Conservation (phyloP, 352 stramenopile species). For the Phytophthora sansomeana region DNA sequence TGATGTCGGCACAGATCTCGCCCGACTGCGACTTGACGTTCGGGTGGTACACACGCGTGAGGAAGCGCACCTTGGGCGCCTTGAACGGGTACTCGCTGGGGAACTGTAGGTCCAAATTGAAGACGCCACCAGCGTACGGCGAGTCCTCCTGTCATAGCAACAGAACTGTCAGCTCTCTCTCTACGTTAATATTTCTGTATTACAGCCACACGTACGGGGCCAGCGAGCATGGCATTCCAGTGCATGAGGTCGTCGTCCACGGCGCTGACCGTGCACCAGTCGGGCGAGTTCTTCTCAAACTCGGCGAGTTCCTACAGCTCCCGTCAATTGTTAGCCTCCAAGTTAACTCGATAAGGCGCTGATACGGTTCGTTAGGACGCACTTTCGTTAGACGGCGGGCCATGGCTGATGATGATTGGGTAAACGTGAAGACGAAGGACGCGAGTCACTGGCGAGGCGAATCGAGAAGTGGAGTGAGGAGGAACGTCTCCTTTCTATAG, state of each 20-base stretch:
- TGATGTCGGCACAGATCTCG: constrained; percentile 97
- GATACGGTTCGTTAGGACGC: neutral
- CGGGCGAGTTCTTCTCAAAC: constrained; percentile 91
- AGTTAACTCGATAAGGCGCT: too few species aligned
- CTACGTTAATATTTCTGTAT: neutral
- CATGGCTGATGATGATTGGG: constrained; percentile 40
- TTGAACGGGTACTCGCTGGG: constrained; percentile 97
- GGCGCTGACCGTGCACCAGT: constrained; percentile 89
- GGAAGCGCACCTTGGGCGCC: constrained; percentile 92
- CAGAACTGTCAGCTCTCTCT: neutral
- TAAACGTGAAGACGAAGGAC: neutral
- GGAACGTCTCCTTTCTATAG: neutral
- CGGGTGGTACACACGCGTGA: constrained; percentile 97
- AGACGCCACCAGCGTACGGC: constrained; percentile 91
- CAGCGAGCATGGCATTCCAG: constrained; percentile 92
- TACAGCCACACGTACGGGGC: too few species aligned
- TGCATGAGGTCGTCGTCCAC: constrained; percentile 92
- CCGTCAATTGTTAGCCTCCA: too few species aligned
- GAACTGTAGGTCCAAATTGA: constrained; percentile 96
- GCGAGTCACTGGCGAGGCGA: constrained; percentile 23
- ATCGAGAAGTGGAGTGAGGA: constrained; percentile 40
- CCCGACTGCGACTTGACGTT: constrained; percentile 96
- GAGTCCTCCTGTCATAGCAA: constrained; percentile 73
- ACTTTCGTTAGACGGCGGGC: constrained; percentile 87
- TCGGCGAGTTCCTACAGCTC: constrained; percentile 78